Evolutionary conservation across 176 grass and related monocot species (phyloP).

Genomic region (Thinopyrum elongatum): DNA sequence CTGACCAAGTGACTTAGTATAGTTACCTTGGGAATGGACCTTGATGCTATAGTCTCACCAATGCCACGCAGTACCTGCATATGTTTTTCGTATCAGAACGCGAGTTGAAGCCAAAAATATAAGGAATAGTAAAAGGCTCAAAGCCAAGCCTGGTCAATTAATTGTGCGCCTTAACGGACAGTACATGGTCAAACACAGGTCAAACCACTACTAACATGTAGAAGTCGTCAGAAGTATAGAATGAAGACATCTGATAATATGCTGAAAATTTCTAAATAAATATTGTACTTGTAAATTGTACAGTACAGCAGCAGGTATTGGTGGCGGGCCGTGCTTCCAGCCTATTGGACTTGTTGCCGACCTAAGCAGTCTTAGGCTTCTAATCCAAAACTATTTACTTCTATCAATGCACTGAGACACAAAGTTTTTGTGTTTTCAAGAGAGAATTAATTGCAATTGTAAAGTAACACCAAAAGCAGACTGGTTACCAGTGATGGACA

Average conservation of each 20-base stretch:
- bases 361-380: not conserved
- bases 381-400: not conserved
- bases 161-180: not conserved
- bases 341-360: not conserved
- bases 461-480: conserved; percentile 13
- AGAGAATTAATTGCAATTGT: not conserved
- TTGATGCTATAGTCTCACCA: conserved; percentile 80
- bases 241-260: not conserved
- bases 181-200: conserved; percentile 2
- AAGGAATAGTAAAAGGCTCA: conserved; percentile 4
- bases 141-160: not conserved
- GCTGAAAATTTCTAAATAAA: conserved; percentile 11
- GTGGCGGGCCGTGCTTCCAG: not conserved
- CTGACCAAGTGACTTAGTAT: conserved; percentile 1
- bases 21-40: conserved; percentile 83
- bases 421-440: not conserved
- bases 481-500: conserved; percentile 86
- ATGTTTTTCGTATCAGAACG: conserved; percentile 26
- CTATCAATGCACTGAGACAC: not conserved
- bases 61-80: conserved; percentile 78
- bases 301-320: not conserved
- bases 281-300: conserved; percentile 1
- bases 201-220: conserved; percentile 7
- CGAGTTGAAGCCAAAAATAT: not conserved
- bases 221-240: not conserved